Percentiles rank a stretch among this genome's conserved stretches.
Conservation (phyloP, 2,329 filamentous ascomycete species). For the Trichoderma lentiforme region DNA sequence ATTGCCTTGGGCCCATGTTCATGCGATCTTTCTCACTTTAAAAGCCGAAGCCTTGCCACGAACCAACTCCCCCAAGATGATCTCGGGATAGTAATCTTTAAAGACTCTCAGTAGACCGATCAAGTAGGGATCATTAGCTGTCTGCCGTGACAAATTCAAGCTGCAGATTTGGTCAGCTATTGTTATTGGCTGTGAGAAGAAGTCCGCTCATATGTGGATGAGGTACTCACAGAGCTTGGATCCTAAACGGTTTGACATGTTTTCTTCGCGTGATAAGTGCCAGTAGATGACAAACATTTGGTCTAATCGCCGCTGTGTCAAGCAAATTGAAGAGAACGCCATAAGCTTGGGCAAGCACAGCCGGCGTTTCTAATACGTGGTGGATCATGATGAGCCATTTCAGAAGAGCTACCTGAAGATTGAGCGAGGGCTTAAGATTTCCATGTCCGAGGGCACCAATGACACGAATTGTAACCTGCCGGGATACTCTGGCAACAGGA, state of each 20-base stretch:
- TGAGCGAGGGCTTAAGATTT: constrained; percentile 67
- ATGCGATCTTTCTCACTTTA: constrained; percentile 41
- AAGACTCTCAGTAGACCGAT: constrained; percentile 75
- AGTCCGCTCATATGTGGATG: neutral
- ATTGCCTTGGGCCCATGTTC: too few relatives aligned
- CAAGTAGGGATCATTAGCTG: constrained; percentile 69
- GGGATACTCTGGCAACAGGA: constrained; percentile 62
- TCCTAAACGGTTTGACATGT: constrained; percentile 80
- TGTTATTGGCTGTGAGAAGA: neutral
- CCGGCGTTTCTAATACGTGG: constrained; percentile 63
- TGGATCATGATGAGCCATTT: constrained; percentile 78
- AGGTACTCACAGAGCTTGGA: constrained; percentile 63
- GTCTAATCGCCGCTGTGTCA: constrained; percentile 70
- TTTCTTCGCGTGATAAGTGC: constrained; percentile 75
- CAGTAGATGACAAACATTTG: constrained; percentile 70
- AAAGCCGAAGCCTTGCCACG: constrained; percentile 60
- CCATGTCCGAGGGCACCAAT: constrained; percentile 75
- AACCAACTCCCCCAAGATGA: constrained; percentile 70
- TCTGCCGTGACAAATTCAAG: constrained; percentile 55
- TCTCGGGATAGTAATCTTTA: constrained; percentile 88
- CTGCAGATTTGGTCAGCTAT: constrained; percentile 33
- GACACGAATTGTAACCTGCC: constrained; percentile 60
- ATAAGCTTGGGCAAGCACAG: constrained; percentile 66
- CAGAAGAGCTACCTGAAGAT: constrained; percentile 67
- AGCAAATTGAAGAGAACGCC: constrained; percentile 75